Evolutionary conservation across 257 asterid genomes (phyloP).

Genomic region (Haberlea rhodopensis): DNA sequence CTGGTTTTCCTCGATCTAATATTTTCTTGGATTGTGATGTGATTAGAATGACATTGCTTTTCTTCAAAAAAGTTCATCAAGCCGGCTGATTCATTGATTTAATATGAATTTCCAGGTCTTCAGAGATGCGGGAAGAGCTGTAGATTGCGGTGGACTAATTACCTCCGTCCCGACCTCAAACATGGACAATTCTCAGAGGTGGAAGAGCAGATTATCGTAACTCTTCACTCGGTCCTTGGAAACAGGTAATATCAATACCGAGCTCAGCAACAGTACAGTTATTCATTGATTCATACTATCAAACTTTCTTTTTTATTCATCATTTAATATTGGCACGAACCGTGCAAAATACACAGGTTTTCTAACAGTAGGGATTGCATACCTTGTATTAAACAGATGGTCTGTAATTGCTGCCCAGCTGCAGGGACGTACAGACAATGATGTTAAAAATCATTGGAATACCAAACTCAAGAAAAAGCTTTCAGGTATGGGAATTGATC

Average conservation of each 20-base stretch:
- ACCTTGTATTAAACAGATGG: conserved; percentile 50
- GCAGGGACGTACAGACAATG: conserved; percentile 92
- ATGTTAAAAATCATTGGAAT: conserved; percentile 94
- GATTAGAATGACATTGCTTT: not conserved
- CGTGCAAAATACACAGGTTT: not conserved
- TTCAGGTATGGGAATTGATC: conserved; percentile 96
- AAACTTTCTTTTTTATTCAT: not conserved
- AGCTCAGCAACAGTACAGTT: not conserved
- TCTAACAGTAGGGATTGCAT: not conserved
- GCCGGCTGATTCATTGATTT: not conserved
- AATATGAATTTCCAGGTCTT: conserved; percentile 45
- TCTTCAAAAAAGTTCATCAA: not conserved
- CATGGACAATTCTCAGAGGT: conserved; percentile 91
- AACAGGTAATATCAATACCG: conserved; percentile 45
- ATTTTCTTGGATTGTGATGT: not conserved
- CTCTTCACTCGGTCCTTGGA: conserved; percentile 91
- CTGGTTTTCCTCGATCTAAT: conserved; percentile 39
- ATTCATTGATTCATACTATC: not conserved
- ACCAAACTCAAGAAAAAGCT: conserved; percentile 91
- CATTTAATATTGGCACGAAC: not conserved
- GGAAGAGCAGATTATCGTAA: conserved; percentile 84
- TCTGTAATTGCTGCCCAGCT: conserved; percentile 88
- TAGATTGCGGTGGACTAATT: conserved; percentile 87
- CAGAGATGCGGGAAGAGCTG: conserved; percentile 97
- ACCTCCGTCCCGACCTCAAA: conserved; percentile 94